Conservation (phyloP, 805 yeast genomes). For the Kluyveromyces lactis region DNA sequence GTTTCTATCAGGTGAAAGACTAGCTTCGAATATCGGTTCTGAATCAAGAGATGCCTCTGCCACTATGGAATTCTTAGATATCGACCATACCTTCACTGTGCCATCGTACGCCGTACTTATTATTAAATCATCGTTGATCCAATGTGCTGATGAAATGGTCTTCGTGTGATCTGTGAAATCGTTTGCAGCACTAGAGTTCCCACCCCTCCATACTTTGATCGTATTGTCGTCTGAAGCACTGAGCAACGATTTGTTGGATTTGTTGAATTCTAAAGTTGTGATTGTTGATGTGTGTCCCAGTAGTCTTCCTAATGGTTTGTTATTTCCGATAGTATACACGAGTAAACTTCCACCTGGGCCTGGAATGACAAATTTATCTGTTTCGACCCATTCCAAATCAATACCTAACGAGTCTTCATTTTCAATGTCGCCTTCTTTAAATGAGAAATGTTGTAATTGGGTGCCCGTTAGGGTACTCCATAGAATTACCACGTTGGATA, state of each 20-base stretch:
- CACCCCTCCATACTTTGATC: conserved; percentile 69
- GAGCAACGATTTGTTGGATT: conserved; percentile 45
- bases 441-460: conserved; percentile 40
- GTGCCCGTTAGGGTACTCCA: conserved; percentile 60
- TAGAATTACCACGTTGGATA: conserved; percentile 41
- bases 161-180: conserved; percentile 47
- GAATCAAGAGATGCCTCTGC: conserved; percentile 36
- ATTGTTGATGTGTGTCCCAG: conserved; percentile 61
- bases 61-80: conserved; percentile 17
- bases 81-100: conserved; percentile 59
- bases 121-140: conserved; percentile 41
- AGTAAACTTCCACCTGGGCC: conserved; percentile 46
- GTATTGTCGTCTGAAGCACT: conserved; percentile 73
- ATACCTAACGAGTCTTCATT: conserved; percentile 32
- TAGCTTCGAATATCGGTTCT: conserved; percentile 46
- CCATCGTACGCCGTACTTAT: conserved; percentile 66
- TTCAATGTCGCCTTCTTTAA: conserved; percentile 12
- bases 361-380: conserved; percentile 61
- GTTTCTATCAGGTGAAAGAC: conserved; percentile 41
- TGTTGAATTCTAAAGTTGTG: conserved; percentile 47
- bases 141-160: conserved; percentile 45
- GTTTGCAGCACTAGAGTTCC: conserved; percentile 43
- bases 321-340: conserved; percentile 44
- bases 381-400: conserved; percentile 70
- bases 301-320: conserved; percentile 41